These are phyloP conservation scores for Mucor saturninus DNA, from an alignment of 371 early-diverging fungal genomes.

Conservation along the genomic window DNA sequence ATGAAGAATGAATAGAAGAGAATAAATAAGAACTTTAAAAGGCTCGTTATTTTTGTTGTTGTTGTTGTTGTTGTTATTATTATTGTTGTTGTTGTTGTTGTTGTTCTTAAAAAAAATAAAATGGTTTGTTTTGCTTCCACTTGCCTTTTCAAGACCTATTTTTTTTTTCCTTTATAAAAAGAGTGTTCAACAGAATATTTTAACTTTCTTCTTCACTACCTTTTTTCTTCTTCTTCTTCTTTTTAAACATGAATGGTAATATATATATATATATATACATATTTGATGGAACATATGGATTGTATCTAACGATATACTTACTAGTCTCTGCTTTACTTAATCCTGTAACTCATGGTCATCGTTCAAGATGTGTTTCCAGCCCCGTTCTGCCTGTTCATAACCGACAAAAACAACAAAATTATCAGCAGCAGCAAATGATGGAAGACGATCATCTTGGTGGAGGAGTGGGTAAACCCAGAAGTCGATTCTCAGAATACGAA, in stretches of 20 bases:
- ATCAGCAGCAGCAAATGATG: background rate
- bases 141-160: conserved; percentile 28
- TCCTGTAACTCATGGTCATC: conserved; percentile 15
- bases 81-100: conserved; percentile 15
- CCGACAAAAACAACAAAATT: conserved; percentile 4
- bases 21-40: background rate
- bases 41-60: background rate
- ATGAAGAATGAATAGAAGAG: background rate
- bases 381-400: conserved; percentile 12
- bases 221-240: background rate
- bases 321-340: conserved; percentile 30
- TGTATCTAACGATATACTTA: background rate
- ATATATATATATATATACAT: background rate
- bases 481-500: conserved; percentile 50
- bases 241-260: conserved; percentile 23
- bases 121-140: conserved; percentile 6
- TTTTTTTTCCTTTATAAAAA: conserved; percentile 8
- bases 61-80: background rate
- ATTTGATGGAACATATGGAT: too few relatives aligned
- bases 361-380: conserved; percentile 25
- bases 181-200: background rate
- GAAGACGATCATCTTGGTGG: background rate
- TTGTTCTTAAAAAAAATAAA: conserved; percentile 17
- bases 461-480: conserved; percentile 42
- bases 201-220: background rate